These are phyloP conservation scores for Ogataea siamensis DNA, from an alignment of 805 yeast species.

Conservation along the genomic window DNA sequence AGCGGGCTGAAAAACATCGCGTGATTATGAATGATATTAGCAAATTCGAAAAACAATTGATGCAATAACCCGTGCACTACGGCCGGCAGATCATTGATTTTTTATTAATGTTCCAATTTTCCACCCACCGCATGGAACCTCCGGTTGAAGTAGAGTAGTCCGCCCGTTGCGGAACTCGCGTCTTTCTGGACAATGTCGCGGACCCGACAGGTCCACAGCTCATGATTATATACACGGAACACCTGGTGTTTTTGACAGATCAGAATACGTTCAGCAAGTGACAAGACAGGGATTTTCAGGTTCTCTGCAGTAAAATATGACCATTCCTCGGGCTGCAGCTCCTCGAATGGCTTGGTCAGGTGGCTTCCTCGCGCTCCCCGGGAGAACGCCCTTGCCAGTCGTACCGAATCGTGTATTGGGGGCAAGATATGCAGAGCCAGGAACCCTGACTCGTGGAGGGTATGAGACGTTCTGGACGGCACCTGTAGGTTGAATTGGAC, in stretches of 20 bases:
- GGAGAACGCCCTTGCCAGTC: conserved; percentile 64
- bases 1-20: conserved; percentile 27
- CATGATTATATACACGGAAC: conserved; percentile 75
- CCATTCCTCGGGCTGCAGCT: conserved; percentile 39
- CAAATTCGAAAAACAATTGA: conserved; percentile 26
- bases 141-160: conserved; percentile 63
- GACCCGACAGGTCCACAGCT: conserved; percentile 85
- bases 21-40: conserved; percentile 24
- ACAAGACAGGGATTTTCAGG: conserved; percentile 51
- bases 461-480: conserved; percentile 77
- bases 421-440: conserved; percentile 77
- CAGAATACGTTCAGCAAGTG: conserved; percentile 54
- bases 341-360: conserved; percentile 53
- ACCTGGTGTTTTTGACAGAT: conserved; percentile 56
- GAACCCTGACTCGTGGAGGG: conserved; percentile 53
- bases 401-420: conserved; percentile 54
- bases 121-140: conserved; percentile 48
- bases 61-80: conserved; percentile 8
- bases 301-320: conserved; percentile 27
- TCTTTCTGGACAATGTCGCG: conserved; percentile 47
- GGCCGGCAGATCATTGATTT: background rate
- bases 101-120: conserved; percentile 19
- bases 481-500: conserved; percentile 82
- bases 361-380: conserved; percentile 44
- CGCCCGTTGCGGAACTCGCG: conserved; percentile 45